phyloP scores from a whole-genome alignment of 495 filamentous ascomycete genomes.

The Aspergillus cavernicola region DNA sequence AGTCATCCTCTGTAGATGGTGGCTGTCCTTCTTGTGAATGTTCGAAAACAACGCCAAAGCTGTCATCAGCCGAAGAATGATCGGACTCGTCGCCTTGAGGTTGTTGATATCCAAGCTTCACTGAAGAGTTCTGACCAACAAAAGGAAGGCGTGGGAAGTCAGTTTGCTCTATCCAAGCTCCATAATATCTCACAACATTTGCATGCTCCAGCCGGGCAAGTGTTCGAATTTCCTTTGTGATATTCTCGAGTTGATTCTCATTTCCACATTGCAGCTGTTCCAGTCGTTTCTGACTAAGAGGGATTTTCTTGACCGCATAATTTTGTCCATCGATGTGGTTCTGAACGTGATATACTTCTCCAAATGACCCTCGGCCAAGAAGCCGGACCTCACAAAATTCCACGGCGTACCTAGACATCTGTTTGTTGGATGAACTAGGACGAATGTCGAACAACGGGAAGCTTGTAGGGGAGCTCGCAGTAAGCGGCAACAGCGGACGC shows the following conservation, averaged over 20 bases:
- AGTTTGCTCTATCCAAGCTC: conserved; percentile 49
- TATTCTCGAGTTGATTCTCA: conserved; percentile 44
- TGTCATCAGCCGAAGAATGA: conserved; percentile 25
- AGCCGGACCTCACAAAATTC: conserved; percentile 43
- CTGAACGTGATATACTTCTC: conserved; percentile 49
- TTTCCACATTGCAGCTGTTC: conserved; percentile 44
- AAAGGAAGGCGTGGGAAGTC: conserved; percentile 23
- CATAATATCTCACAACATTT: conserved; percentile 53
- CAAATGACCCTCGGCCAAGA: conserved; percentile 51
- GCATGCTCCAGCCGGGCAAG: conserved; percentile 51
- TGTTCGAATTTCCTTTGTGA: conserved; percentile 52
- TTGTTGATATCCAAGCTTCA: conserved; percentile 16
- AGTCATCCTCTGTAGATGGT: conserved; percentile 23
- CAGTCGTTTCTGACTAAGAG: conserved; percentile 44
- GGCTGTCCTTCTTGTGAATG: conserved; percentile 24
- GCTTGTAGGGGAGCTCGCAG: conserved; percentile 35
- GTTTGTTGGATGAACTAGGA: conserved; percentile 14
- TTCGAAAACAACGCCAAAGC: conserved; percentile 43
- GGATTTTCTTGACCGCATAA: conserved; percentile 54
- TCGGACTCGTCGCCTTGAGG: conserved; percentile 9
- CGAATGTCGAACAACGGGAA: conserved; percentile 31
- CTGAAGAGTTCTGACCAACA: conserved; percentile 16
- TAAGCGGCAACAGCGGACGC: conserved; percentile 24
- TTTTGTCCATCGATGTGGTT: conserved; percentile 50
- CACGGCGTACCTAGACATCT: conserved; percentile 38